phyloP scores from a whole-genome alignment of 345 rosid genomes.

The Bretschneidera sinensis region DNA sequence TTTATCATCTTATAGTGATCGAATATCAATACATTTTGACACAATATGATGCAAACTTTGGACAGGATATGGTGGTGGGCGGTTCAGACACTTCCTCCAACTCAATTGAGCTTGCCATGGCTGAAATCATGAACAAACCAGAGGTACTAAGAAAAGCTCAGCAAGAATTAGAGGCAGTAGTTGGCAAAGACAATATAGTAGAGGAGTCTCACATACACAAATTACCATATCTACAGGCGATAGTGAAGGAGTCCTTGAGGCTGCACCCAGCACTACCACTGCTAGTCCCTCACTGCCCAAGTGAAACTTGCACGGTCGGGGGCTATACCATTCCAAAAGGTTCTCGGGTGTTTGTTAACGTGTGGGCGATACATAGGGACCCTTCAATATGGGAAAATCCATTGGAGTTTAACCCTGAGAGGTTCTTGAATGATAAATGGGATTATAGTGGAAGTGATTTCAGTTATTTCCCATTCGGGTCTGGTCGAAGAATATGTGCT shows the following conservation, averaged over 20 bases:
- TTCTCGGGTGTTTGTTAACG: slow-evolving; percentile 41
- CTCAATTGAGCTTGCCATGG: slow-evolving; percentile 46
- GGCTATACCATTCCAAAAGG: slow-evolving; percentile 51
- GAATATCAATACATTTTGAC: no score
- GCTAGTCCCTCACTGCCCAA: slow-evolving; percentile 50
- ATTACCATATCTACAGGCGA: slow-evolving; percentile 37
- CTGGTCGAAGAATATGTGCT: slow-evolving; percentile 68
- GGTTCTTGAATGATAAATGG: slow-evolving; percentile 35
- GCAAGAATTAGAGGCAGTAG: slow-evolving; percentile 44
- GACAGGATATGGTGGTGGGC: slow-evolving; percentile 56
- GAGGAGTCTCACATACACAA: slow-evolving; percentile 47
- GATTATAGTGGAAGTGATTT: slow-evolving; percentile 59
- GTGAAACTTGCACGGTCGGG: slow-evolving; percentile 22
- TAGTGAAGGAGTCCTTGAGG: slow-evolving; percentile 51
- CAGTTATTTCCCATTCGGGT: slow-evolving; percentile 73
- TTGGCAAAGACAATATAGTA: slow-evolving; percentile 38
- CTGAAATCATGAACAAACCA: slow-evolving; percentile 52
- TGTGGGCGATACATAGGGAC: slow-evolving; percentile 54
- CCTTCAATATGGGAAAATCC: slow-evolving; percentile 51
- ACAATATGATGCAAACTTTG: neutral
- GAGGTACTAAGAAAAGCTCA: slow-evolving; percentile 35
- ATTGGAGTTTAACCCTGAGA: slow-evolving; percentile 42
- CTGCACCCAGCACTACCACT: slow-evolving; percentile 53
- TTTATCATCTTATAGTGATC: no score
- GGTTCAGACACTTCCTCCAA: slow-evolving; percentile 58